A percentile compares a stretch with the other conserved stretches of the same genome.
These are phyloP conservation scores for Sicyos baderoa DNA, from an alignment of 306 rosid species.

Conservation along the genomic window DNA sequence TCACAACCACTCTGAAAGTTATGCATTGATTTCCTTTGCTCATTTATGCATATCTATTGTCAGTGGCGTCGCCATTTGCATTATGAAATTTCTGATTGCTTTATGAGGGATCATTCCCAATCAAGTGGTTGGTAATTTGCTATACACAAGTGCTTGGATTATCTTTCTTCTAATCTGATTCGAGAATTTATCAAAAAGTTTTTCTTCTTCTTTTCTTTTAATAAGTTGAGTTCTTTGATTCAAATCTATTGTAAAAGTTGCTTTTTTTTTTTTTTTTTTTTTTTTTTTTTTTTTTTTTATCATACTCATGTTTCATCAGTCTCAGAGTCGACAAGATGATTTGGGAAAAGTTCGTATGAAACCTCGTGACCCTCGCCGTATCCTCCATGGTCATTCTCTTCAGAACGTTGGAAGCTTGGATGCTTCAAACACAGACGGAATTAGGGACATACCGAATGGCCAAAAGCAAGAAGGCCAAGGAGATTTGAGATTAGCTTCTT, in stretches of 20 bases:
- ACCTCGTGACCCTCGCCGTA: slow-evolving; percentile 92
- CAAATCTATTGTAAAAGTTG: background rate
- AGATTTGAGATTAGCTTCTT: slow-evolving; percentile 35
- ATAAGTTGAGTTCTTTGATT: background rate
- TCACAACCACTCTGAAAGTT: background rate
- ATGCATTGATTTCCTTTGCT: too few relatives aligned
- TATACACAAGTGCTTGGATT: background rate
- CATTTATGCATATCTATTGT: too few relatives aligned
- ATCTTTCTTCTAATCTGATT: background rate
- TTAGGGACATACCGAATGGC: slow-evolving; percentile 38
- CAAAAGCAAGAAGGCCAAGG: slow-evolving; percentile 45
- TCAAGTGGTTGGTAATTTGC: background rate
- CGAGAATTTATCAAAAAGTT: background rate
- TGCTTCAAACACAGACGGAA: slow-evolving; percentile 30
- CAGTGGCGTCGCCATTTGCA: too few relatives aligned
- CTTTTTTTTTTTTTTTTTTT: background rate
- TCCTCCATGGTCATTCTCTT: slow-evolving; percentile 52
- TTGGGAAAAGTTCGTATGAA: slow-evolving; percentile 80
- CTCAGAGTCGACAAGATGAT: slow-evolving; percentile 28
- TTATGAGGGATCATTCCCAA: background rate
- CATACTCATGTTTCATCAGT: background rate
- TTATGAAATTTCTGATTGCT: background rate
- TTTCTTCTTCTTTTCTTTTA: background rate
- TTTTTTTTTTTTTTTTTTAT: slow-evolving; percentile 5
- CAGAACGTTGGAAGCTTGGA: slow-evolving; percentile 52